Evolutionary conservation across 371 early-diverging fungal species (phyloP).

Genomic region (Homolaphlyctis polyrhiza): DNA sequence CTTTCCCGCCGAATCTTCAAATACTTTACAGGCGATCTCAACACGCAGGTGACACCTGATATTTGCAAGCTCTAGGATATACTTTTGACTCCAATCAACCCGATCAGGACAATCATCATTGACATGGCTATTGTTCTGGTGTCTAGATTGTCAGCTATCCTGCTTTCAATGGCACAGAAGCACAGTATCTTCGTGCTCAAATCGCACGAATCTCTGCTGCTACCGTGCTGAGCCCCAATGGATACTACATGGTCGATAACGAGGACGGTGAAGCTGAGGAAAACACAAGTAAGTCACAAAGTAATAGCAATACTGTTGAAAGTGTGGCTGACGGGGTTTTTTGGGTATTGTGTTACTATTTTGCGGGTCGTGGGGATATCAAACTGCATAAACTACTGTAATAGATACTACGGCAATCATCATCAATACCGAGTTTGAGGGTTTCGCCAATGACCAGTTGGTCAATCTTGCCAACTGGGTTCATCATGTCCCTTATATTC

Average conservation of each 20-base stretch:
- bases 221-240: slow-evolving; percentile 46
- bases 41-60: too few species aligned
- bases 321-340: too few species aligned
- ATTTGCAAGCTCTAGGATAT: too few species aligned
- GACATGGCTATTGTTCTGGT: too few species aligned
- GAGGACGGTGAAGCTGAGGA: slow-evolving; percentile 42
- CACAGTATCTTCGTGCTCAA: slow-evolving; percentile 51
- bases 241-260: slow-evolving; percentile 50
- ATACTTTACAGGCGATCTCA: slow-evolving; percentile 45
- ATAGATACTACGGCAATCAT: slow-evolving; percentile 34
- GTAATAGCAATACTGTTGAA: too few species aligned
- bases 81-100: too few species aligned
- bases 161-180: slow-evolving; percentile 43
- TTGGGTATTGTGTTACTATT: neutral
- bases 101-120: too few species aligned
- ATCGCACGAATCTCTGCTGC: slow-evolving; percentile 51
- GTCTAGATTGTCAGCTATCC: slow-evolving; percentile 48
- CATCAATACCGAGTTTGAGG: slow-evolving; percentile 50
- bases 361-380: neutral
- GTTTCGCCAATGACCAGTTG: slow-evolving; percentile 32
- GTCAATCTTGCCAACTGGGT: slow-evolving; percentile 43
- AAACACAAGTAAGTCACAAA: slow-evolving; percentile 18
- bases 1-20: slow-evolving; percentile 39
- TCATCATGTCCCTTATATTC: slow-evolving; percentile 51
- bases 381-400: slow-evolving; percentile 4